Percentiles rank a stretch among this genome's conserved stretches.
Evolutionary conservation across 805 yeast genomes (phyloP).

Genomic region (Lachancea mirantina): DNA sequence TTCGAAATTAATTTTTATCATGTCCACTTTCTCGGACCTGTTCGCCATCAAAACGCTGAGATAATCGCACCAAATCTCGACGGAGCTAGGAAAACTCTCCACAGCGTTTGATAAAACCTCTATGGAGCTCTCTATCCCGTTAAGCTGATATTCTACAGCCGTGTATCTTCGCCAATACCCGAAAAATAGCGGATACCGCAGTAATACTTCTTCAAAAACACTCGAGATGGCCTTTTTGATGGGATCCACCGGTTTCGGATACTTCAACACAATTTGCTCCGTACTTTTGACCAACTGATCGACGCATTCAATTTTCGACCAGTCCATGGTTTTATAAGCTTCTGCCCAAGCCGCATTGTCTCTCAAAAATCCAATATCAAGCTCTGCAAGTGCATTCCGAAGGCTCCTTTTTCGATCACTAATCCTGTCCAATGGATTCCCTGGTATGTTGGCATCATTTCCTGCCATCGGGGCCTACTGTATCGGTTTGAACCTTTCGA

Average conservation of each 20-base stretch:
- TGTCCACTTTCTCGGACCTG: slow-evolving; percentile 26
- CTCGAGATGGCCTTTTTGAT: slow-evolving; percentile 27
- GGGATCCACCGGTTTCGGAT: slow-evolving; percentile 28
- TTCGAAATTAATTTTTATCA: slow-evolving; percentile 39
- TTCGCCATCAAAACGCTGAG: slow-evolving; percentile 44
- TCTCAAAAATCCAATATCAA: slow-evolving; percentile 24
- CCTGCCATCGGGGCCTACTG: too few species aligned
- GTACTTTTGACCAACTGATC: slow-evolving; percentile 32
- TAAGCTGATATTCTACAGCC: slow-evolving; percentile 47
- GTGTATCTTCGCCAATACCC: slow-evolving; percentile 59
- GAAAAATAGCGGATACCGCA: slow-evolving; percentile 50
- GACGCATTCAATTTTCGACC: slow-evolving; percentile 36
- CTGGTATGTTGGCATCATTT: too few species aligned
- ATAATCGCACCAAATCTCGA: slow-evolving; percentile 68
- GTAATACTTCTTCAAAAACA: slow-evolving; percentile 39
- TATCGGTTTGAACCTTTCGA: too few species aligned
- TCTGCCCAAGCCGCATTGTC: slow-evolving; percentile 22
- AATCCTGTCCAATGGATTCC: too few species aligned
- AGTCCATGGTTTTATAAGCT: slow-evolving; percentile 17
- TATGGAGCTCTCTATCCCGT: slow-evolving; percentile 48
- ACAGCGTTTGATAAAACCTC: slow-evolving; percentile 39
- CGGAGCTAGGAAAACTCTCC: slow-evolving; percentile 45
- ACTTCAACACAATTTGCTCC: slow-evolving; percentile 30
- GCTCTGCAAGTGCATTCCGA: slow-evolving; percentile 11
- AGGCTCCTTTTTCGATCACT: too few species aligned